Base-by-base conservation (phyloP, 495 filamentous ascomycete genomes). In the Aspergillus heteromorphus region DNA sequence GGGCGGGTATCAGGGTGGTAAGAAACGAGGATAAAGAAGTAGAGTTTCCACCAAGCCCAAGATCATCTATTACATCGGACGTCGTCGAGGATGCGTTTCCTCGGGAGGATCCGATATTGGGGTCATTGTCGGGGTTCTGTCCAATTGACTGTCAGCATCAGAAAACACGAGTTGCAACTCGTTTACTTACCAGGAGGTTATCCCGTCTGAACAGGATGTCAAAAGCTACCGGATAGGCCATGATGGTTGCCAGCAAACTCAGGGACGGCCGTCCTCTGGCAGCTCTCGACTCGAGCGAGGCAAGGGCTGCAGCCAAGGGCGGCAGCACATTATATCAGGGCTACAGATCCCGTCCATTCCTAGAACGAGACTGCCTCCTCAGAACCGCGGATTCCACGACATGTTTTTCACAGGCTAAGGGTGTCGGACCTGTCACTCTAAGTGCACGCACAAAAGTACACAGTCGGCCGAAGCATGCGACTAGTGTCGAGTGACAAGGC, bases 1-100 rank as follows among this genome's bases (percentile, higher is more conserved):
- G 66, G 19, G 88, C 85, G 19, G 91, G 88, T 6, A 79, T 77
- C 14, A 95, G 69, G 8, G 90, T 93, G 48, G 85, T 82, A 45
- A 91, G 52, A 61, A 93, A 71, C 18, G 80, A 77, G 43, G 80
- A 80, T 21, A 66, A 60, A 4, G 74, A 77, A 0, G 73, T 74
- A 14, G 71, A 68, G 20, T 41, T 30, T 40, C 62, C 62, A 5
- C 43, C 58, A 6, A 64, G 66, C 11, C 62, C 70, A 19, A 75
- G 54, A 13, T 60, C 56, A 13, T 62, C 57, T n/a, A 65, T 61
- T 16, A 65, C 45, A 17, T 74, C 64, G 13, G 71, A 67, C 4
- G 70, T 68, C 1, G 69, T 69, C 6, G 73, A 65, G 7, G 68
- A 68, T 0, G 73, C 68, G 59, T 73, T 63, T n/a, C 71, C 70